Conservation (phyloP, 2,329 filamentous ascomycete genomes). For the Venturia asperata region DNA sequence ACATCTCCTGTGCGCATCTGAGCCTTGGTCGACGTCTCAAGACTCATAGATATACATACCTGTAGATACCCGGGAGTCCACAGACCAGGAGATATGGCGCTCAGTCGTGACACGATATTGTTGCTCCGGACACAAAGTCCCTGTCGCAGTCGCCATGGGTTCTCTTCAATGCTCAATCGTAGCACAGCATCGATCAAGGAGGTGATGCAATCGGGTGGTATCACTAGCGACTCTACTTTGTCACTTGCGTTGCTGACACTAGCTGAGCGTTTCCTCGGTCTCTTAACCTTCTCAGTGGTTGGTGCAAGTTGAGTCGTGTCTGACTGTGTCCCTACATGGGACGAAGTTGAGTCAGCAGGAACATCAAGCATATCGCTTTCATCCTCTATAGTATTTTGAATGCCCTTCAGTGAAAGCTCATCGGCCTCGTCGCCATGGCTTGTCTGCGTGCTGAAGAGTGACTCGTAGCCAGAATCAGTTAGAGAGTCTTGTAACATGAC, state of each 20-base stretch:
- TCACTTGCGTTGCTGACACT: neutral
- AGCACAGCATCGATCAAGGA: conserved; percentile 33
- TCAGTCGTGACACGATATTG: conserved; percentile 31
- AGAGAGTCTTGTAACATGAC: neutral
- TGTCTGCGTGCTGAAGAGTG: conserved; percentile 19
- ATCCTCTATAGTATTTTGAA: neutral
- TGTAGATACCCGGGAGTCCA: conserved; percentile 35
- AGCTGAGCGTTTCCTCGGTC: neutral
- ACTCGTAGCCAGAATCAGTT: conserved; percentile 5
- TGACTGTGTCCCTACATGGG: neutral
- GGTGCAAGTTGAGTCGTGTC: neutral
- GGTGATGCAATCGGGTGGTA: conserved; percentile 19
- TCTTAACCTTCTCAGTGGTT: neutral
- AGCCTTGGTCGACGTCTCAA: conserved; percentile 1
- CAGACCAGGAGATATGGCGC: conserved; percentile 34
- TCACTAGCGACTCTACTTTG: neutral
- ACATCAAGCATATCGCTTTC: conserved; percentile 3
- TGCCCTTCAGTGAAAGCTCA: conserved; percentile 3
- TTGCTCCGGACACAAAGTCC: conserved; percentile 27
- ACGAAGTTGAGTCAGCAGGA: neutral
- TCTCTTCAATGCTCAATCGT: conserved; percentile 31
- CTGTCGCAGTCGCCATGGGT: conserved; percentile 22
- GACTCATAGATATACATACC: conserved; percentile 22
- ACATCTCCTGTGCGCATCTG: conserved; percentile 20
- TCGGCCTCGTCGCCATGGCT: neutral